Base-by-base conservation (phyloP, 2,329 filamentous ascomycete species). In the Colletotrichum abscissum region DNA sequence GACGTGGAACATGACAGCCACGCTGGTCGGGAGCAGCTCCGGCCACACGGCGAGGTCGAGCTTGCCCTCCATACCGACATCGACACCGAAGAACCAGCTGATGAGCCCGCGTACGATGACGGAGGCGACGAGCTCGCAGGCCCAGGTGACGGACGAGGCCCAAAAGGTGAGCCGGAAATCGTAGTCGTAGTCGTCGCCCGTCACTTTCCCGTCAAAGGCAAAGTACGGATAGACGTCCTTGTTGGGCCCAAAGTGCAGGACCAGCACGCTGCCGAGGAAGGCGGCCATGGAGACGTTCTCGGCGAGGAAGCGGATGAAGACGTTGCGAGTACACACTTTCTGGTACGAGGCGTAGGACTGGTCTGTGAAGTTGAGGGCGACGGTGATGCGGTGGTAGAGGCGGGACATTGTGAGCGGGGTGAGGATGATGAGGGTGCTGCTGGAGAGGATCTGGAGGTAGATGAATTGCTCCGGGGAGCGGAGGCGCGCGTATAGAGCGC, bases 151-250 rank as follows among this genome's bases (percentile, higher is more conserved):
- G 69, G 85, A 84, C 22, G 90, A 91, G 70, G 91, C 90, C 76
- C 87, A 89, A 75, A 93, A 91, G 0, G 91, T 93, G 62, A 92
- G 83, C 1, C 19, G 16, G 8, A 49, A 49, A 55, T 84, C 81
- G 78, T 93, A 92, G 76, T 91, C 89, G 79, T 93, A 93, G 38
- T 86, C 84, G 57, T 76, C 75, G 26, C 77, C 76, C 65, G 79
- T 79, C 57, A 81, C 79, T 7, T 82, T 81, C 69, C 83, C 81
- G 78, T 91, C 90, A 80, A 93, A 93, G 33, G 90, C 88, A 77
- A 93, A 92, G 79, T 93, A 93, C 1, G 91, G 91, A 79, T 93
- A 93, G 42, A 92, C 89, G 77, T 91, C 86, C 80, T 90, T 90
- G 83, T 93, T 93, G 75, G 88, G 84, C 49, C 91, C 91, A 78